Evolutionary conservation across 2,329 filamentous ascomycete genomes (phyloP).

Genomic region (Furcasterigmium furcatum): DNA sequence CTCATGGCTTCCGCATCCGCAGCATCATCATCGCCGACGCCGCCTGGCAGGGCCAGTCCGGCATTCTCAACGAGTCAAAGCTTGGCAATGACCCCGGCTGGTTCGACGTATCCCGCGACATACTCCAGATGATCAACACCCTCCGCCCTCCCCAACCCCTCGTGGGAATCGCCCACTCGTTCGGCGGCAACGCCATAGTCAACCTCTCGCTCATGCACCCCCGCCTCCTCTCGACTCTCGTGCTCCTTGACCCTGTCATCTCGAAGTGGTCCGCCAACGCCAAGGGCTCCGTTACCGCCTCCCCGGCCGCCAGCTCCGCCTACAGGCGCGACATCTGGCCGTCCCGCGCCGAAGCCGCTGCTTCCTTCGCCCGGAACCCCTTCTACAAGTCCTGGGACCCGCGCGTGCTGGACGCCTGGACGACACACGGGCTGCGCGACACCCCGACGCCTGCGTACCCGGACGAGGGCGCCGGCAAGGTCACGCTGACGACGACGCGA

Average conservation of each 20-base stretch:
- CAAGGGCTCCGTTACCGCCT: conserved; percentile 39
- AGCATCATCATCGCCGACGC: conserved; percentile 88
- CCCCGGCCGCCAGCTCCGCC: conserved; percentile 55
- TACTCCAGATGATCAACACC: conserved; percentile 79
- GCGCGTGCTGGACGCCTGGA: conserved; percentile 72
- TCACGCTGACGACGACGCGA: conserved; percentile 78
- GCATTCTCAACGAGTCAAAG: conserved; percentile 69
- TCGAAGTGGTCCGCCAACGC: conserved; percentile 40
- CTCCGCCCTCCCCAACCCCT: conserved; percentile 80
- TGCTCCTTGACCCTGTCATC: conserved; percentile 85
- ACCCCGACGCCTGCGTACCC: conserved; percentile 62
- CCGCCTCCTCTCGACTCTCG: conserved; percentile 69
- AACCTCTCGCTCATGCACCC: conserved; percentile 76
- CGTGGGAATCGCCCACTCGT: conserved; percentile 84
- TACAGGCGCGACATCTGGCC: conserved; percentile 80
- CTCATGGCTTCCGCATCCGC: conserved; percentile 65
- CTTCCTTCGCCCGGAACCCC: conserved; percentile 61
- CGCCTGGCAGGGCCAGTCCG: conserved; percentile 79
- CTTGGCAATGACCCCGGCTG: conserved; percentile 81
- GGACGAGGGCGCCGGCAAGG: conserved; percentile 35
- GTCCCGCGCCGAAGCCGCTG: conserved; percentile 64
- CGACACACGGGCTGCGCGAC: conserved; percentile 71
- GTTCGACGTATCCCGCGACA: conserved; percentile 81
- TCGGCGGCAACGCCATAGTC: conserved; percentile 73
- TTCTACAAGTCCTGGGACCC: conserved; percentile 85